Percentiles rank a stretch among this genome's conserved stretches.
These are phyloP conservation scores for Bathelium albidoporum DNA, from an alignment of 495 filamentous ascomycete species.

Conservation along the genomic window DNA sequence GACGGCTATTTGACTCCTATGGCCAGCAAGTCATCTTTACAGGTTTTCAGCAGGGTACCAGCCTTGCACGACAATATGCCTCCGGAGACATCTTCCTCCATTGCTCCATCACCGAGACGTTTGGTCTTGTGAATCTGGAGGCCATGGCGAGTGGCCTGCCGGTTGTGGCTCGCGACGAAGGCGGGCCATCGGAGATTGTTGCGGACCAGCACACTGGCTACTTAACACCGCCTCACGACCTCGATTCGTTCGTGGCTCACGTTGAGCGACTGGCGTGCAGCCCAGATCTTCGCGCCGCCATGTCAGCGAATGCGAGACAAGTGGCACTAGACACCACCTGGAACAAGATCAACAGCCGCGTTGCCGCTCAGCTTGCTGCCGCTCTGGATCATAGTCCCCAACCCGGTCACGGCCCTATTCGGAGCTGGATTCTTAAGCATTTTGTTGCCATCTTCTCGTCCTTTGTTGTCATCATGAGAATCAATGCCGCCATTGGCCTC, in stretches of 20 bases:
- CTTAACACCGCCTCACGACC: constrained; percentile 43
- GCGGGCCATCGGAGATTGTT: constrained; percentile 54
- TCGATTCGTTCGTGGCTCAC: constrained; percentile 41
- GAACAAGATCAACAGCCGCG: constrained; percentile 54
- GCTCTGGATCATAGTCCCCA: constrained; percentile 34
- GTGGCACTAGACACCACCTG: constrained; percentile 51
- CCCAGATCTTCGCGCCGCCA: constrained; percentile 24
- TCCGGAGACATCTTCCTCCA: constrained; percentile 53
- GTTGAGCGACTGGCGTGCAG: constrained; percentile 36
- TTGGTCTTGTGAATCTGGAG: constrained; percentile 55
- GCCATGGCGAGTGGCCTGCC: constrained; percentile 56
- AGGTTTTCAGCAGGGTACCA: constrained; percentile 45
- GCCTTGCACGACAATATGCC: constrained; percentile 47
- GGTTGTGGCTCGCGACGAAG: constrained; percentile 53
- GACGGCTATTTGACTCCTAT: constrained; percentile 39
- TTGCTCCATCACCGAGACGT: constrained; percentile 56
- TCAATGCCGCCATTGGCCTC: constrained; percentile 8
- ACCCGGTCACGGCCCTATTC: neutral
- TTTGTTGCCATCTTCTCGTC: neutral
- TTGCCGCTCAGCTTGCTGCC: constrained; percentile 46
- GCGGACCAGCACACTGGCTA: constrained; percentile 45
- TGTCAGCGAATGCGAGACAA: constrained; percentile 34
- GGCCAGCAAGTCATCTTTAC: constrained; percentile 45
- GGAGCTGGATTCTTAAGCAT: constrained; percentile 7
- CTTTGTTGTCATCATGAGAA: neutral